Evolutionary conservation across 495 filamentous ascomycete genomes (phyloP).

Genomic region (Hypoxylon fuscum): DNA sequence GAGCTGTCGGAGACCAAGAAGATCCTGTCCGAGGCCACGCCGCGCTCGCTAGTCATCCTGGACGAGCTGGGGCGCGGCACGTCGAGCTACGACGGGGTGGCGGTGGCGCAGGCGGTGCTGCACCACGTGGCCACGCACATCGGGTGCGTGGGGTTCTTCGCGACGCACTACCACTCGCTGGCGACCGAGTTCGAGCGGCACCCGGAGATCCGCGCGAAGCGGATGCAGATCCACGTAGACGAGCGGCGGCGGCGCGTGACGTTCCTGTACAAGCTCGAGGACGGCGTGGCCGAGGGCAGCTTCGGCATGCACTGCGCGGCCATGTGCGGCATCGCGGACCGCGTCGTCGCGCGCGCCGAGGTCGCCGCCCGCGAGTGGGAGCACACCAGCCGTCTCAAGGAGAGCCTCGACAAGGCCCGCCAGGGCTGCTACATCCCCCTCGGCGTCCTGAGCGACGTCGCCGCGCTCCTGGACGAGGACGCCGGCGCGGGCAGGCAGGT

Average conservation of each 20-base stretch:
- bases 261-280: constrained; percentile 94
- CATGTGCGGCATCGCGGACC: constrained; percentile 92
- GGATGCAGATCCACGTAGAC: constrained; percentile 96
- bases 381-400: constrained; percentile 87
- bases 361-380: constrained; percentile 94
- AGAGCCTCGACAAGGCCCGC: constrained; percentile 83
- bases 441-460: constrained; percentile 91
- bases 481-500: too few relatives aligned
- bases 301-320: constrained; percentile 99
- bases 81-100: constrained; percentile 92
- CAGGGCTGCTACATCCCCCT: constrained; percentile 81
- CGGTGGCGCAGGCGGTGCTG: constrained; percentile 94
- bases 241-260: constrained; percentile 83
- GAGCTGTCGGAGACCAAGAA: constrained; percentile 98
- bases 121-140: constrained; percentile 94
- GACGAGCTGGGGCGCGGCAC: constrained; percentile 97
- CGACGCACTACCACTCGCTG: constrained; percentile 96
- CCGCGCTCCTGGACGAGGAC: constrained; percentile 72
- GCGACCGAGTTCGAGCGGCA: constrained; percentile 88
- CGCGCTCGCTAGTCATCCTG: constrained; percentile 94
- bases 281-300: constrained; percentile 94
- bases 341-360: constrained; percentile 87
- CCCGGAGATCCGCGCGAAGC: constrained; percentile 82
- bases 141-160: constrained; percentile 95
- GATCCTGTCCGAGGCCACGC: constrained; percentile 94